Evolutionary conservation across 202 grass and related monocot genomes (phyloP), one percentile per base, ranked within the genome.

Genomic region (Digitaria exilis): DNA sequence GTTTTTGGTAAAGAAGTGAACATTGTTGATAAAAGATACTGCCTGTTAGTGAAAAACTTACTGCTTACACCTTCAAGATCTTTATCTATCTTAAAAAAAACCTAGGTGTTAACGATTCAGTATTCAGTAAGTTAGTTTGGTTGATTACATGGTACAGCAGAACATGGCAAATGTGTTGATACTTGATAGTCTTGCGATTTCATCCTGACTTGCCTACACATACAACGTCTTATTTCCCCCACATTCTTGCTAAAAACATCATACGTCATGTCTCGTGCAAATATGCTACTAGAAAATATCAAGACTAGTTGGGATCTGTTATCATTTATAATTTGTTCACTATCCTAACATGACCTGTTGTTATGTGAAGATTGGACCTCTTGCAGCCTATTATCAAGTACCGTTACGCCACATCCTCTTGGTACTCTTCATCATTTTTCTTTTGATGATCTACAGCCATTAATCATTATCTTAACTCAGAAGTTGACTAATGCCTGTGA

Each of bases 321-420:
- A 17, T 78, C 51, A 59, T 71, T 57, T 59, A 15, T 79, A 64
- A 52, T 16, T 35, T 54, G 13, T 79, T 66, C 45, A 81, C 35
- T 60, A 39, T 51, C 71, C 68, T 84, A 74, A 80, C 34, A 34
- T 92, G 30, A 45, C 39, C 51, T 84, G 32, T 80, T 85, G 21
- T 80, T 22, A 65, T 85, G 37, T 91, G 78, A 82, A 93, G 90
- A 80, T 95, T 51, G 87, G 87, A 66, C 83, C 89, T 1, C 90
- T 98, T 90, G 90, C 92, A 72, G 90, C 92, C 49, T 95, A 98
- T 84, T 98, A 98, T 76, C 90, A 98, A 92, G 89, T 98, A 72
- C 96, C 96, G 1, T 59, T 98, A 62, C 79, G 92, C 69, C 96
- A 98, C 84, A 95, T 98, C 80, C 91, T 98, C 73, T 69, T 95